A percentile compares a stretch with the other conserved stretches of the same genome.
Evolutionary conservation across 148 eudicot genomes (phyloP).

Genomic region (Rhododendron vialii): DNA sequence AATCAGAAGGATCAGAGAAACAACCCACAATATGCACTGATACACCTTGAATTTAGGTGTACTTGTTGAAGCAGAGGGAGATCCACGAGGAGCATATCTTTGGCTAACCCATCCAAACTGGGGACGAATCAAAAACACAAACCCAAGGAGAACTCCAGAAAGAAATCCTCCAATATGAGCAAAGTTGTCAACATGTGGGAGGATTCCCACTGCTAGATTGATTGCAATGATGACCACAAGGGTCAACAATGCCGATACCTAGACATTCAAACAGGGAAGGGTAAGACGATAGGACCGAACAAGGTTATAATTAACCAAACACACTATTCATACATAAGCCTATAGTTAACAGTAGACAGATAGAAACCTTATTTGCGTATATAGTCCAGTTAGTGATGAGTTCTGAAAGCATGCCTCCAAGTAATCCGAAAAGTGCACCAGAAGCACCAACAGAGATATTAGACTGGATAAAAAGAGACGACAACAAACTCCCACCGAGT

Average conservation of each 20-base stretch:
- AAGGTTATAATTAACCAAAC: neutral
- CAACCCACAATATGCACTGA: conserved; percentile 58
- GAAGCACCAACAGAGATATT: conserved; percentile 89
- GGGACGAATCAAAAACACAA: conserved; percentile 65
- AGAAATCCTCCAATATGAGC: conserved; percentile 89
- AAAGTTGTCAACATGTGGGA: conserved; percentile 87
- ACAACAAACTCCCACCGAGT: conserved; percentile 76
- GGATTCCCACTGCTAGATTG: conserved; percentile 77
- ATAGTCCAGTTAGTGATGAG: conserved; percentile 85
- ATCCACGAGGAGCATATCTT: conserved; percentile 26
- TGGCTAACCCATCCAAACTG: conserved; percentile 76
- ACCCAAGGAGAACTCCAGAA: conserved; percentile 77
- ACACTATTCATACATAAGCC: neutral
- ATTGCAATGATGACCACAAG: conserved; percentile 63
- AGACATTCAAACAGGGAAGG: neutral
- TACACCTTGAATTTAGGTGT: conserved; percentile 59
- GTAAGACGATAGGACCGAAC: neutral
- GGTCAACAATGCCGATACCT: conserved; percentile 77
- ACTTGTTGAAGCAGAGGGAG: conserved; percentile 13
- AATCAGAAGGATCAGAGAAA: conserved; percentile 55
- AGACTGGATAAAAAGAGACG: conserved; percentile 58
- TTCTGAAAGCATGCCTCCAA: conserved; percentile 92
- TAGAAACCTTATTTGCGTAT: conserved; percentile 71
- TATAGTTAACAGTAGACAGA: neutral
- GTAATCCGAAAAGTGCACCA: conserved; percentile 90